These are phyloP conservation scores for Mycena sanguinolenta DNA, from an alignment of 768 basidiomycete species.

Conservation along the genomic window DNA sequence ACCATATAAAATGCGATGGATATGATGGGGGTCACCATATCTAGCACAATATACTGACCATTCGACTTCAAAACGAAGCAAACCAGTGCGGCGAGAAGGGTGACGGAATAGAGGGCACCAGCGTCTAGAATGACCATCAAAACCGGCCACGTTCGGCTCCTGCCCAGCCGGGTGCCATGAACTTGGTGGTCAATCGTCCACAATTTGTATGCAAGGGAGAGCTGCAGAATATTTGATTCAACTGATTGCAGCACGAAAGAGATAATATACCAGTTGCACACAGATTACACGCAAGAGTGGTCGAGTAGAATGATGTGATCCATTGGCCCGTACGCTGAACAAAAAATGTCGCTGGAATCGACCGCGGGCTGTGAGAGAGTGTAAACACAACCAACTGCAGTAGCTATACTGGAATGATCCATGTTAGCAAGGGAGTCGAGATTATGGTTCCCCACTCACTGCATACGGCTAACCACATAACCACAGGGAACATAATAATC, in stretches of 20 bases:
- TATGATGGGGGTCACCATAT: too few species aligned
- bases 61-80: constrained; percentile 46
- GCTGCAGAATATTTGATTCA: not conserved
- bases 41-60: constrained; percentile 49
- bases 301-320: constrained; percentile 50
- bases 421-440: too few species aligned
- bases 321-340: constrained; percentile 43
- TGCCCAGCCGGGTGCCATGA: constrained; percentile 37
- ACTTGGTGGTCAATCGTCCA: constrained; percentile 36
- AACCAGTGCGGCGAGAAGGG: constrained; percentile 48
- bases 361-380: not conserved
- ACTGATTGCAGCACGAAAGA: not conserved
- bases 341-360: constrained; percentile 42
- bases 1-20: constrained; percentile 59
- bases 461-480: constrained; percentile 42
- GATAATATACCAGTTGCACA: constrained; percentile 46
- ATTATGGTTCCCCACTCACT: not conserved
- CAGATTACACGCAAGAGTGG: constrained; percentile 43
- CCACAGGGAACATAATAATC: constrained; percentile 43
- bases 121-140: constrained; percentile 52
- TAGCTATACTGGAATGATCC: too few species aligned
- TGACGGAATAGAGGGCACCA: constrained; percentile 52
- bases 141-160: constrained; percentile 39
- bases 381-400: constrained; percentile 11
- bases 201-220: constrained; percentile 17